Evolutionary conservation across 306 rosid species (phyloP).

Genomic region (Albizia julibrissin): DNA sequence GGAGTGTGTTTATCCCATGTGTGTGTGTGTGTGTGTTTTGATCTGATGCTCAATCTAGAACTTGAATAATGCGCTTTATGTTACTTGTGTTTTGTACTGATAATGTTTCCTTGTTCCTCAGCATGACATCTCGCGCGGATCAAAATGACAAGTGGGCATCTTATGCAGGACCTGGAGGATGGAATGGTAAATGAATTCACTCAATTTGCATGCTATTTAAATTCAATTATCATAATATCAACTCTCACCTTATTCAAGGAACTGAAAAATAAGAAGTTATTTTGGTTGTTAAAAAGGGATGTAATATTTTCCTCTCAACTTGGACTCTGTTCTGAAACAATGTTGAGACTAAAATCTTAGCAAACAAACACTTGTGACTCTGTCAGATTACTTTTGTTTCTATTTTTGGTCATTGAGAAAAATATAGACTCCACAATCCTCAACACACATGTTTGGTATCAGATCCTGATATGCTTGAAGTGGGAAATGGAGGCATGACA

Average conservation of each 20-base stretch:
- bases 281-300: background rate
- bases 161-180: slow-evolving; percentile 69
- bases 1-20: too few species aligned
- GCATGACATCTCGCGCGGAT: slow-evolving; percentile 65
- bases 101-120: background rate
- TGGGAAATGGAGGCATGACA: slow-evolving; percentile 79
- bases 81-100: background rate
- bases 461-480: slow-evolving; percentile 85
- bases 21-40: background rate
- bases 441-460: slow-evolving; percentile 14
- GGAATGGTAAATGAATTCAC: slow-evolving; percentile 57
- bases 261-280: background rate
- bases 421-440: background rate
- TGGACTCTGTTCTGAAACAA: background rate
- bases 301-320: background rate
- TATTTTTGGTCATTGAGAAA: background rate
- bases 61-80: background rate
- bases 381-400: background rate
- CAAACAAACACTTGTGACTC: background rate
- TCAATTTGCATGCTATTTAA: background rate
- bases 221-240: background rate
- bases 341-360: background rate
- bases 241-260: background rate
- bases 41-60: too few species aligned
- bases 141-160: slow-evolving; percentile 68